Base-by-base conservation (phyloP, 306 rosid species). In the Dalbergia cultrata region DNA sequence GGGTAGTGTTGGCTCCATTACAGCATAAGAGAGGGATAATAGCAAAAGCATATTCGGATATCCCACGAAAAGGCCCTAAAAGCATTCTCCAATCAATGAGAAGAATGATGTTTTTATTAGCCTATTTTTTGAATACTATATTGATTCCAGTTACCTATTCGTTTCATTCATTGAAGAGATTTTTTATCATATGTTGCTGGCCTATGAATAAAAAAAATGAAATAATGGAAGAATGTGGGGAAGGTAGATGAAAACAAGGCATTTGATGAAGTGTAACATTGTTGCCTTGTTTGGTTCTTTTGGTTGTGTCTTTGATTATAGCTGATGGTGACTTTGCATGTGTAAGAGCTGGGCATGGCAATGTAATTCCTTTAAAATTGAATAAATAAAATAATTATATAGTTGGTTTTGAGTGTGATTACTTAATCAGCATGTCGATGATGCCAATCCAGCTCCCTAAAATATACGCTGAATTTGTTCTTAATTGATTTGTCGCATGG, bases 21-120 rank as follows among this genome's bases (percentile, higher is more conserved):
- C 74, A 84, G 78, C 83, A 61, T 35, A 78, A 59, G 37, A 53
- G 77, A 64, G 34, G 14, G 18, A 39, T 72, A 72, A 13, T 7
- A 61, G 2, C 18, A 43, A 44, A n/a, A 56, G 90, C 84, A 88
- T 88, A 90, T 88, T 85, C 87, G 82, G 58, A 81, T 86, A 86
- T 83, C n/a, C 84, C 16, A 50, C 44, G 16, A 9, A 57, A 81
- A 57, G 65, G 47, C 57, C 76, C 81, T 82, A 70, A 74, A 69
- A 17, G 31, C 11, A 39, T 83, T 74, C 77, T 86, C 77, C 80
- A 18, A 65, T 67, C 6, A 6, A 78, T 47, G 80, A 52, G 58
- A 21, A 57, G 56, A 41, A 75, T 52, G 76, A 9, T 13, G 57
- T 50, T 76, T 86, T 75, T 44, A 67, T 67, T 76, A 22, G 60